Evolutionary conservation across 371 early-diverging fungal genomes (phyloP).

Genomic region (Paraphysoderma sedebokerense): DNA sequence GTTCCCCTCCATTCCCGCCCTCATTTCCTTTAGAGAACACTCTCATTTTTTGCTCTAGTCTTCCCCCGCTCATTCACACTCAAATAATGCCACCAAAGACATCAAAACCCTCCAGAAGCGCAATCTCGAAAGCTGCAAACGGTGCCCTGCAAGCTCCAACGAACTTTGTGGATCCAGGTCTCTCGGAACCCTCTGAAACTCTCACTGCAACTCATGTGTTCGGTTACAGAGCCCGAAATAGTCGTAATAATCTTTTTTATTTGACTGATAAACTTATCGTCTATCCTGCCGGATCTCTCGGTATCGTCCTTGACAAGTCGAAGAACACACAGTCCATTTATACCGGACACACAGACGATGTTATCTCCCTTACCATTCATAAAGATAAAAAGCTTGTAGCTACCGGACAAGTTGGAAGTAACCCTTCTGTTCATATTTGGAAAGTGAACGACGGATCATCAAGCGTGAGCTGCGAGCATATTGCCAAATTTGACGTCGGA

Average conservation of each 20-base stretch:
- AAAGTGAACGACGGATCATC: neutral
- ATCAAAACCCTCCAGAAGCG: neutral
- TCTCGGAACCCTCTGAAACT: neutral
- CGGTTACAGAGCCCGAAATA: conserved; percentile 13
- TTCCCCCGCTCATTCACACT: too few species aligned
- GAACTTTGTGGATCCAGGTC: neutral
- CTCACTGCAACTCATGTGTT: neutral
- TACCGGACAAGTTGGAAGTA: conserved; percentile 5
- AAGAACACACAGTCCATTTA: conserved; percentile 7
- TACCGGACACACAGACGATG: conserved; percentile 10
- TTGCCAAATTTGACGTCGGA: neutral
- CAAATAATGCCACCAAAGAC: too few species aligned
- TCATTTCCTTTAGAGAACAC: too few species aligned
- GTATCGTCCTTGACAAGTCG: conserved; percentile 10
- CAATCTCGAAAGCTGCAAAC: neutral
- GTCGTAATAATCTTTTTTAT: conserved; percentile 12
- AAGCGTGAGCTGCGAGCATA: neutral
- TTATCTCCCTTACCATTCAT: conserved; percentile 7
- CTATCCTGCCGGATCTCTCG: conserved; percentile 13
- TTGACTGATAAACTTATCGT: conserved; percentile 1
- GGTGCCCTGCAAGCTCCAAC: neutral
- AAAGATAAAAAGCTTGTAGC: conserved; percentile 5
- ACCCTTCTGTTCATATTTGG: neutral
- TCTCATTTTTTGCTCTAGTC: too few species aligned
- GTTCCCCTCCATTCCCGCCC: too few species aligned